These are phyloP conservation scores for Phytophthora ohioensis DNA, from an alignment of 352 stramenopile species.

Conservation along the genomic window DNA sequence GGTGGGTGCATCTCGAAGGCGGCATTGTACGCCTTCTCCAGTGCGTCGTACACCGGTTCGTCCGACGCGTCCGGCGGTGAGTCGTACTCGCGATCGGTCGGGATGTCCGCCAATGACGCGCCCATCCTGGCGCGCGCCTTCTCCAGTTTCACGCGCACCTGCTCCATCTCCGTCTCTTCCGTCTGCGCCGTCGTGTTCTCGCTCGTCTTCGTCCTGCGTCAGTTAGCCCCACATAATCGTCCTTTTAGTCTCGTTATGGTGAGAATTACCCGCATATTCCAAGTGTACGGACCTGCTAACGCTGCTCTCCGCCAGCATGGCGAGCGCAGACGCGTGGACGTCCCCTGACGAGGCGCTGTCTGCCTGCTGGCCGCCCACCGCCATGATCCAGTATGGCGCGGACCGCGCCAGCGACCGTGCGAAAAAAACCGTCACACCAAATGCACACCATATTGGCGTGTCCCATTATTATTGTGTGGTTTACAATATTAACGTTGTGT, in stretches of 20 bases:
- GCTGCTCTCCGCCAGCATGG: constrained; percentile 27
- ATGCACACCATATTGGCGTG: constrained; percentile 11
- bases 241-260: background rate
- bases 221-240: background rate
- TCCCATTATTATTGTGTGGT: background rate
- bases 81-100: constrained; percentile 70
- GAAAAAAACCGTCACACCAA: constrained; percentile 24
- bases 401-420: constrained; percentile 12
- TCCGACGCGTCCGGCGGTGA: constrained; percentile 40
- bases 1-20: constrained; percentile 47
- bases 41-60: constrained; percentile 53
- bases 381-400: constrained; percentile 30
- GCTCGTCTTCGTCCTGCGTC: background rate
- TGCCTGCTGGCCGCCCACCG: constrained; percentile 5
- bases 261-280: background rate
- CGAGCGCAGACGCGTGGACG: constrained; percentile 16
- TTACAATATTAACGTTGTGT: background rate
- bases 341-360: constrained; percentile 5
- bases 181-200: constrained; percentile 9
- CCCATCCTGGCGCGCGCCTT: constrained; percentile 47
- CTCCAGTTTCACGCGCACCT: constrained; percentile 52
- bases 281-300: constrained; percentile 15
- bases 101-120: constrained; percentile 40
- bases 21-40: constrained; percentile 70
- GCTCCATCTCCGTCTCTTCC: constrained; percentile 42